Evolutionary conservation across 106 monocot species (phyloP).

Genomic region (Apostasia ramifera): DNA sequence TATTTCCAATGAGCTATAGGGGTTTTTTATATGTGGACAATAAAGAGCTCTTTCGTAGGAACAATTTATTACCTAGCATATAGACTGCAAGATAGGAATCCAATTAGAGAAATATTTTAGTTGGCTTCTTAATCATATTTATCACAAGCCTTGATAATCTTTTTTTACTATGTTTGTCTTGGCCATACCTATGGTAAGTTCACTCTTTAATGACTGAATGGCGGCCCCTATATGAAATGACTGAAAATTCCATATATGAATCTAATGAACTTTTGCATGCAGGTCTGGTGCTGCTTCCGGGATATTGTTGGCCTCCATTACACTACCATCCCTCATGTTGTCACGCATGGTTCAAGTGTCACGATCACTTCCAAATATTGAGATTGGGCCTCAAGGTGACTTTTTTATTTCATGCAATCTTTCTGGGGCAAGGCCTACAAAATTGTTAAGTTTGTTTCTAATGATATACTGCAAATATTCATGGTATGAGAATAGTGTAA

Average conservation of each 20-base stretch:
- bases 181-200: too few species aligned
- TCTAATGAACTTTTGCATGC: constrained; percentile 20
- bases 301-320: constrained; percentile 74
- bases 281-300: constrained; percentile 86
- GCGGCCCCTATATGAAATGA: too few species aligned
- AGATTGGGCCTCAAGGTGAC: constrained; percentile 42
- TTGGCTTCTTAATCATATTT: background rate
- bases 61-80: too few species aligned
- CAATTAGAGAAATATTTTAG: background rate
- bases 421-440: too few species aligned
- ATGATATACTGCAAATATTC: too few species aligned
- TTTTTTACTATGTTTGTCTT: background rate
- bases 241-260: background rate
- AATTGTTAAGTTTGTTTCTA: too few species aligned
- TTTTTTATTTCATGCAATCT: background rate
- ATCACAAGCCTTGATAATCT: background rate
- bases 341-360: constrained; percentile 76
- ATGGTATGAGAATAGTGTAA: too few species aligned
- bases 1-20: too few species aligned
- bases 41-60: too few species aligned
- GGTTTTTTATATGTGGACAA: too few species aligned
- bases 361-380: constrained; percentile 28
- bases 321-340: constrained; percentile 79
- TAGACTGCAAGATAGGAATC: too few species aligned
- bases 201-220: too few species aligned